These are phyloP conservation scores for Davidsoniella eucalypti DNA, from an alignment of 2,329 filamentous ascomycete species.

Conservation along the genomic window DNA sequence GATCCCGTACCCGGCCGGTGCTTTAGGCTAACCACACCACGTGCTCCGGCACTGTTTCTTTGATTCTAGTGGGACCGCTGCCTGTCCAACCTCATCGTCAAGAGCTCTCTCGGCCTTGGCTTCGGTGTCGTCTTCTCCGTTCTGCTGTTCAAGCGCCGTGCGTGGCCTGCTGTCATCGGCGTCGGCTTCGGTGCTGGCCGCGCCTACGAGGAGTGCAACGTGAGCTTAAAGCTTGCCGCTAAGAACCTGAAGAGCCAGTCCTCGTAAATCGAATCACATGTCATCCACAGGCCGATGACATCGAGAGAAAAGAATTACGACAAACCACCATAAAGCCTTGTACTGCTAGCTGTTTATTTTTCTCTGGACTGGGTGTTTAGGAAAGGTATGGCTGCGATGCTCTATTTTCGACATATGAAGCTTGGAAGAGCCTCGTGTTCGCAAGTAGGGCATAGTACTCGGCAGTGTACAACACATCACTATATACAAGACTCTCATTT, in stretches of 20 bases:
- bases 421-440: background rate
- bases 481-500: constrained; percentile 10
- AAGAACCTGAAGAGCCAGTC: constrained; percentile 37
- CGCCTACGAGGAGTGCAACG: constrained; percentile 97
- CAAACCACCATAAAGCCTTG: constrained; percentile 7
- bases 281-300: background rate
- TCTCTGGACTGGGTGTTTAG: background rate
- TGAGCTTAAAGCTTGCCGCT: constrained; percentile 47
- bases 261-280: constrained; percentile 3
- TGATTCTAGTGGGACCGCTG: constrained; percentile 66
- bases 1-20: background rate
- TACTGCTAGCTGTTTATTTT: constrained; percentile 5
- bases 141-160: constrained; percentile 91
- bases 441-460: background rate
- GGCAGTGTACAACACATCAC: constrained; percentile 13
- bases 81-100: constrained; percentile 92
- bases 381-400: background rate
- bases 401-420: background rate
- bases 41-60: background rate
- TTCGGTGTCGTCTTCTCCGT: constrained; percentile 99
- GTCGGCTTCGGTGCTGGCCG: constrained; percentile 89
- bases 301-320: constrained; percentile 3
- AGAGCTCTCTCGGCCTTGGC: constrained; percentile 84
- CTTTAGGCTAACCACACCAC: background rate
- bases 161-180: constrained; percentile 92